Conservation (phyloP, 1,284 basidiomycete genomes). For the Sutorius eximius region DNA sequence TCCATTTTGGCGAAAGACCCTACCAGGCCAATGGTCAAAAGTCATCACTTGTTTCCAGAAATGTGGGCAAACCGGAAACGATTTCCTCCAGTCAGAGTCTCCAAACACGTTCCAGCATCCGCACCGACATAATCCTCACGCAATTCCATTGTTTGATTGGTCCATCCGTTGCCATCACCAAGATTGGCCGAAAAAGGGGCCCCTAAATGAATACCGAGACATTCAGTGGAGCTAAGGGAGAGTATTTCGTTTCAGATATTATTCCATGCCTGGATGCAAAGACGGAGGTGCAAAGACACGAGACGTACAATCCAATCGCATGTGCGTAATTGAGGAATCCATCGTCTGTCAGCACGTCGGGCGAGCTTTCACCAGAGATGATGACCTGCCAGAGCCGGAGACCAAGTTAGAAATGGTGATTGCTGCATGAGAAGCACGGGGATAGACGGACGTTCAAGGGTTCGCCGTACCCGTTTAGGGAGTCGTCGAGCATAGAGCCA, state of each 20-base stretch:
- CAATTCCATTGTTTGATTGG: constrained; percentile 53
- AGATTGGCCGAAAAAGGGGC: constrained; percentile 58
- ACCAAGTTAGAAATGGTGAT: not conserved
- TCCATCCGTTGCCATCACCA: constrained; percentile 59
- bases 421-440: not conserved
- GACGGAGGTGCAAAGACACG: not conserved
- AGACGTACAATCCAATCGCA: constrained; percentile 58
- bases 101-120: constrained; percentile 56
- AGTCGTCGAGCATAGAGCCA: constrained; percentile 54
- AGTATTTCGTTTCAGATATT: not conserved
- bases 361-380: constrained; percentile 55
- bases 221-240: constrained; percentile 58
- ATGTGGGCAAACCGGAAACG: constrained; percentile 51
- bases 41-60: not conserved
- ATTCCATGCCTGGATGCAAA: not conserved
- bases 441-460: constrained; percentile 53
- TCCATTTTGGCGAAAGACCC: constrained; percentile 62
- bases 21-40: constrained; percentile 19
- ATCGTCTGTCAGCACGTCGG: constrained; percentile 51
- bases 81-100: constrained; percentile 64
- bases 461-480: constrained; percentile 52
- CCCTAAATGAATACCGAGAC: constrained; percentile 63
- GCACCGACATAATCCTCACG: constrained; percentile 57
- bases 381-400: constrained; percentile 43
- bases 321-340: constrained; percentile 61